phyloP scores from a whole-genome alignment of 2,329 filamentous ascomycete species.

The Colletotrichum godetiae region DNA sequence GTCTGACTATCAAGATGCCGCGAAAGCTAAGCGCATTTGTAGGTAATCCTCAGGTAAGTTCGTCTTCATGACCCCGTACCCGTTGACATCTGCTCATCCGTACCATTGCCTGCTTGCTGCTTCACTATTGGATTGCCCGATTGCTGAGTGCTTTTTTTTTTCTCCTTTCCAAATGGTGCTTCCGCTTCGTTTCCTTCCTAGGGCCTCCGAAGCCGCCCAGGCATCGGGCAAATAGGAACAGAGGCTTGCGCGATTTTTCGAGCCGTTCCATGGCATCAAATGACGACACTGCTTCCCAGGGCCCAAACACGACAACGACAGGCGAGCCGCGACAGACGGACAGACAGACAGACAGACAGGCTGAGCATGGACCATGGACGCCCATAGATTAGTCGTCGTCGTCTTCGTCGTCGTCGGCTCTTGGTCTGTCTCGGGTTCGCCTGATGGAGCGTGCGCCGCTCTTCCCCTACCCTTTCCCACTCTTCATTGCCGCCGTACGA shows the following conservation, averaged over 20 bases:
- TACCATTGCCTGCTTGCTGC: slow-evolving; percentile 12
- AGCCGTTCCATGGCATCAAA: slow-evolving; percentile 20
- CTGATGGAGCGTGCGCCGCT: slow-evolving; percentile 11
- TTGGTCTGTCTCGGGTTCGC: slow-evolving; percentile 10
- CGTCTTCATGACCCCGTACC: slow-evolving; percentile 24
- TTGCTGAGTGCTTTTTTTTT: slow-evolving; percentile 15
- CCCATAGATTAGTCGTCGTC: background rate
- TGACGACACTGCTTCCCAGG: slow-evolving; percentile 25
- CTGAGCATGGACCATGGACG: background rate
- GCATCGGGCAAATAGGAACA: slow-evolving; percentile 8
- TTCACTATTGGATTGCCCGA: slow-evolving; percentile 16
- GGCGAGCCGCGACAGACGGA: background rate
- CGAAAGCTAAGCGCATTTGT: slow-evolving; percentile 22
- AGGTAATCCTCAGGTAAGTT: slow-evolving; percentile 35
- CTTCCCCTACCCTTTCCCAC: background rate
- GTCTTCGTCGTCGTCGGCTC: slow-evolving; percentile 2
- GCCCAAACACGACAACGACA: background rate
- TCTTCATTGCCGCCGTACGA: background rate
- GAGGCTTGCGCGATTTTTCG: slow-evolving; percentile 33
- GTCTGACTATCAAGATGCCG: slow-evolving; percentile 16
- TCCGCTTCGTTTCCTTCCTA: slow-evolving; percentile 30
- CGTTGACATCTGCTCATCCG: slow-evolving; percentile 9
- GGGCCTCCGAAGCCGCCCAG: slow-evolving; percentile 20
- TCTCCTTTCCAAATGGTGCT: slow-evolving; percentile 9
- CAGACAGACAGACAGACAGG: background rate